phyloP scores from a whole-genome alignment of 306 rosid genomes.

The Rosa multiflora region DNA sequence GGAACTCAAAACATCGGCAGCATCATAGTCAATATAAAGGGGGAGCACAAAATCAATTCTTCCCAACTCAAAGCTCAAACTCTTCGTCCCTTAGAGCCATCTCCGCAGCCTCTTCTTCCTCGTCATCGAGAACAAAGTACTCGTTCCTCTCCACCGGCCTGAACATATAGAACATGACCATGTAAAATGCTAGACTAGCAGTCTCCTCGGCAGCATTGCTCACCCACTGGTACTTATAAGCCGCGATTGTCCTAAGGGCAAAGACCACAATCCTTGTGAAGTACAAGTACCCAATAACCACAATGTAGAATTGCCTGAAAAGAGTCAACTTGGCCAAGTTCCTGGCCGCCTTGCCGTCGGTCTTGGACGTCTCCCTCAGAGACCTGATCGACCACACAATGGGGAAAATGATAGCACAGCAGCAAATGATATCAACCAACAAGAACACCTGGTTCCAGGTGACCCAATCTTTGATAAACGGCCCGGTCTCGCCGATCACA shows the following conservation, averaged over 20 bases:
- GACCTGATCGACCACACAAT: slow-evolving; percentile 94
- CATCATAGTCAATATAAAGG: slow-evolving; percentile 13
- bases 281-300: slow-evolving; percentile 83
- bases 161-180: slow-evolving; percentile 88
- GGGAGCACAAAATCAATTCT: slow-evolving; percentile 4
- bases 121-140: slow-evolving; percentile 84
- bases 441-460: slow-evolving; percentile 93
- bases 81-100: slow-evolving; percentile 81
- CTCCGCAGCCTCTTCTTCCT: slow-evolving; percentile 94
- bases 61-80: slow-evolving; percentile 65
- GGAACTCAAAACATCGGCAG: slow-evolving; percentile 17
- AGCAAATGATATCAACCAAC: slow-evolving; percentile 86
- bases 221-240: slow-evolving; percentile 91
- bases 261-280: slow-evolving; percentile 82
- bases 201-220: slow-evolving; percentile 89
- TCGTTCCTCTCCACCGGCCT: slow-evolving; percentile 89
- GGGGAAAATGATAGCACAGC: slow-evolving; percentile 91
- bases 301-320: slow-evolving; percentile 85
- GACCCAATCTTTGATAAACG: slow-evolving; percentile 89
- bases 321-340: slow-evolving; percentile 81
- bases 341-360: slow-evolving; percentile 86
- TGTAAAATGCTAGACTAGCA: slow-evolving; percentile 69
- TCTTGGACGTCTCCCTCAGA: slow-evolving; percentile 79
- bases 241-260: slow-evolving; percentile 85
- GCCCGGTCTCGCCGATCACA: slow-evolving; percentile 91